phyloP scores from a whole-genome alignment of 345 rosid genomes.

The Sonneratia alba region DNA sequence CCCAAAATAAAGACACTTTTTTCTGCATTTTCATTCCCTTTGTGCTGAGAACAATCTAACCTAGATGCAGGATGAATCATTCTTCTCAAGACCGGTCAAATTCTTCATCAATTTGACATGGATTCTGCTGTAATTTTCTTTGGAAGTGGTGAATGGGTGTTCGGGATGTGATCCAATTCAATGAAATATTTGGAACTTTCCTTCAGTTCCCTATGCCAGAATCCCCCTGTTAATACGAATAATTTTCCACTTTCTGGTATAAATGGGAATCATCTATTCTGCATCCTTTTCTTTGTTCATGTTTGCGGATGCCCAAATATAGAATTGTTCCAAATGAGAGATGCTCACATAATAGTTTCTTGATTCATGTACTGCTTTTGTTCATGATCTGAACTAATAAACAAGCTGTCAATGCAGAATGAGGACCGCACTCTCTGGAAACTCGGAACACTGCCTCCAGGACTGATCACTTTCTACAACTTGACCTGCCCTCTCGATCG shows the following conservation, averaged over 20 bases:
- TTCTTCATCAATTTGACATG: background rate
- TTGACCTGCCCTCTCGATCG: conserved; percentile 72
- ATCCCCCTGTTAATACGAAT: background rate
- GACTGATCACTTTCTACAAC: conserved; percentile 89
- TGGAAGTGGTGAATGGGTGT: background rate
- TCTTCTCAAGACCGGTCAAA: background rate
- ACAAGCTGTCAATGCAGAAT: conserved; percentile 43
- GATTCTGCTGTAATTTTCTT: background rate
- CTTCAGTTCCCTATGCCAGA: too few species aligned
- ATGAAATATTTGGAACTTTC: background rate
- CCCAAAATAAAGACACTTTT: background rate
- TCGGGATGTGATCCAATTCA: background rate
- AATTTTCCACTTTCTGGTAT: background rate
- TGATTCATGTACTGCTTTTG: background rate
- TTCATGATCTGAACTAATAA: conserved; percentile 5
- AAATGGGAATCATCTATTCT: too few species aligned
- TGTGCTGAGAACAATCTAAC: background rate
- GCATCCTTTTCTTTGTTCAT: background rate
- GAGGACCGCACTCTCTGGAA: conserved; percentile 98
- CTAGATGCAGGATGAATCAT: background rate
- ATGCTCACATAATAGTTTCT: background rate
- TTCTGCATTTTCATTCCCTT: background rate
- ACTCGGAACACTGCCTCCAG: conserved; percentile 93
- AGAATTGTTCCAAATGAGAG: background rate
- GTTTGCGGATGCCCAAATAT: background rate